Percentiles rank a stretch among this genome's conserved stretches.
These are phyloP conservation scores for Aspergillus egyptiacus DNA, from an alignment of 495 filamentous ascomycete genomes.

Conservation along the genomic window DNA sequence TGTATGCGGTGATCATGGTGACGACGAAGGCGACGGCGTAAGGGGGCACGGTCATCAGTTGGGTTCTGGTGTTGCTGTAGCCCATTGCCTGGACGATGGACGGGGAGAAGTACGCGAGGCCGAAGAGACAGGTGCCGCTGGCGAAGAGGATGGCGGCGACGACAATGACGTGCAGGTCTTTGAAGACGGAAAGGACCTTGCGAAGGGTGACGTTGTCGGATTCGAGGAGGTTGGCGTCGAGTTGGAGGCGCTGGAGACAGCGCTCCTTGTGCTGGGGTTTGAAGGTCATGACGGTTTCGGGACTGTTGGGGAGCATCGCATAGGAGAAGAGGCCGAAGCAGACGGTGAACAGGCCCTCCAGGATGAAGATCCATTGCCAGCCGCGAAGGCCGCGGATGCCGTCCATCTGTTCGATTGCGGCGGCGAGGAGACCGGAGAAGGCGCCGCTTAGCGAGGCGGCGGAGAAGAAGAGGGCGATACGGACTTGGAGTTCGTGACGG, in stretches of 20 bases:
- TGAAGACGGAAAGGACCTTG: constrained; percentile 7
- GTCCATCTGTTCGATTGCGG: constrained; percentile 12
- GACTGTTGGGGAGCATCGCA: constrained; percentile 4
- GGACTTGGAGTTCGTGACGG: constrained; percentile 10
- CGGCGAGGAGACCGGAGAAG: constrained; percentile 10
- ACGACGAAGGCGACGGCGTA: constrained; percentile 10
- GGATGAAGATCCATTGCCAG: constrained; percentile 15
- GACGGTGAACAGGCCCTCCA: constrained; percentile 13
- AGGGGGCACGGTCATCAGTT: constrained; percentile 7
- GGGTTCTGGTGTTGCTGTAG: constrained; percentile 2
- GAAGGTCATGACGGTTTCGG: background rate
- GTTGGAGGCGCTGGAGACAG: constrained; percentile 1
- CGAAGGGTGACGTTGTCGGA: background rate
- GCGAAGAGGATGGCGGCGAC: constrained; percentile 4
- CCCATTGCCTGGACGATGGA: constrained; percentile 10
- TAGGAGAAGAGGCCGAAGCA: constrained; percentile 12
- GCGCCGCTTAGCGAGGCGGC: constrained; percentile 12
- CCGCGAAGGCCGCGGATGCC: constrained; percentile 10
- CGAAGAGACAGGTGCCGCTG: constrained; percentile 9
- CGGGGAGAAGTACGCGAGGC: constrained; percentile 12
- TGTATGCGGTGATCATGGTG: constrained; percentile 7
- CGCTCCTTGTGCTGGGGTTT: background rate
- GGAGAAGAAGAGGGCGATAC: constrained; percentile 13
- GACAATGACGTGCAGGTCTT: constrained; percentile 7
- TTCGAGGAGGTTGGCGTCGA: constrained; percentile 8